These are phyloP conservation scores for Tausonia pullulans DNA, from an alignment of 1,284 basidiomycete genomes.

Conservation along the genomic window DNA sequence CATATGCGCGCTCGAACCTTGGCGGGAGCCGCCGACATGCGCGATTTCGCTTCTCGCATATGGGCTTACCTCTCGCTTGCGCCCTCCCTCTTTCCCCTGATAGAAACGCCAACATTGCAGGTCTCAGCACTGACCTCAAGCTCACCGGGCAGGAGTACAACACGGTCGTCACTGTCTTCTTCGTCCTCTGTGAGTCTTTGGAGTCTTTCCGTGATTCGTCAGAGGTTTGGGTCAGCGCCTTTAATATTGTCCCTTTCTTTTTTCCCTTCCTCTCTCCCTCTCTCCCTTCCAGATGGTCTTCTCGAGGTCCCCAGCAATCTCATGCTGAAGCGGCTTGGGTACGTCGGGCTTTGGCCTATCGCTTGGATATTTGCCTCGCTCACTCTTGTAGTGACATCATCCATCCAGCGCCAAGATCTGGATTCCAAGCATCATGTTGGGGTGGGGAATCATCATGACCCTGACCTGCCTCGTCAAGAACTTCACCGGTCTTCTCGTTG, in stretches of 20 bases:
- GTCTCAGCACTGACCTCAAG: not conserved
- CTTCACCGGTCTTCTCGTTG: constrained; percentile 22
- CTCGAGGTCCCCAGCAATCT: constrained; percentile 23
- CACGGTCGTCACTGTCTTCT: constrained; percentile 23
- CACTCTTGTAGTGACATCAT: no score
- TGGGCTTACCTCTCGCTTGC: no score
- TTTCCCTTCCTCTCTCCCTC: not conserved
- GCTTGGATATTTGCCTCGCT: no score
- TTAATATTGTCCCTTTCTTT: not conserved
- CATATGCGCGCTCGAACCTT: no score
- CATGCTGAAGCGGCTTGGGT: constrained; percentile 19
- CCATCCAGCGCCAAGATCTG: constrained; percentile 21
- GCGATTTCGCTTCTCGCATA: no score
- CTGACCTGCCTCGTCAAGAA: constrained; percentile 25
- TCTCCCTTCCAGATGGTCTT: no score
- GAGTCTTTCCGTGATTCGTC: not conserved
- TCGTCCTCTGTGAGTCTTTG: constrained; percentile 22
- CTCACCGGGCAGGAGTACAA: constrained; percentile 19
- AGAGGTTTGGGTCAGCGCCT: not conserved
- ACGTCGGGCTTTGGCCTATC: no score
- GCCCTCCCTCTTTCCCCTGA: no score
- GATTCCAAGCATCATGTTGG: constrained; percentile 19
- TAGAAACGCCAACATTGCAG: not conserved
- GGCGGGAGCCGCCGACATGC: no score
- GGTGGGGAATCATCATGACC: constrained; percentile 28